Evolutionary conservation across 805 yeast genomes (phyloP), one percentile per base, ranked within the genome.

Genomic region (Schwanniomyces occidentalis): DNA sequence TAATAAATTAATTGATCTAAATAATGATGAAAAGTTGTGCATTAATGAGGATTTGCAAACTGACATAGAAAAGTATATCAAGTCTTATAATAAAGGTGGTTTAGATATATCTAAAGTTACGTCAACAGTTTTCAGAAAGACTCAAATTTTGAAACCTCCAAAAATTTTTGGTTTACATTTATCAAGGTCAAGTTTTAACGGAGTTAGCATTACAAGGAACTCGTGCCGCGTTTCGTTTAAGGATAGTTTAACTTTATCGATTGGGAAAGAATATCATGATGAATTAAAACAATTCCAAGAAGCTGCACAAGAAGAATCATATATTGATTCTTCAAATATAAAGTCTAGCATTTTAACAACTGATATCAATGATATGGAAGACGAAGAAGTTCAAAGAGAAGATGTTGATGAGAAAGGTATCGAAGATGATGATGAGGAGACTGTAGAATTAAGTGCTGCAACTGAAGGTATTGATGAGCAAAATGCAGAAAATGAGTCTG

Each of bases 111-210:
- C 68, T 16, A 49, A 58, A 7, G 52, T 85, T 3, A 75, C 76
- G 27, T 76, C 91, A 1, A 76, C 81, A 0, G 87, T 91, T 4
- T 75, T 78, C 20, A 85, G 86, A 51, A 75, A 73, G 42, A 77
- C 82, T 0, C 68, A 71, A 16, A 71, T 88, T 25, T 68, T 77
- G 8, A 71, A 73, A 35, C 75, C 86, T 4, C 97, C 99, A 0
- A 70, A 75, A 35, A 63, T 86, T 5, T 67, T 93, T 32, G 76
- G 85, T 0, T 62, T 91, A n/a, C 98, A 91, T 56, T 61, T 93
- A 26, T 87, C 96, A 7, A 70, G 98, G 48, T 90, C 97, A 0
- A 73, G 84, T 26, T 89, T 75, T 52, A 72, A 77, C 31, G 87
- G 85, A 6, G 76, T 76, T 26, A 76, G 73, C 12, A 76, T 85